Evolutionary conservation across 1,284 basidiomycete species (phyloP), one percentile per base, ranked within the genome.

Genomic region (Anthracocystis setariae): DNA sequence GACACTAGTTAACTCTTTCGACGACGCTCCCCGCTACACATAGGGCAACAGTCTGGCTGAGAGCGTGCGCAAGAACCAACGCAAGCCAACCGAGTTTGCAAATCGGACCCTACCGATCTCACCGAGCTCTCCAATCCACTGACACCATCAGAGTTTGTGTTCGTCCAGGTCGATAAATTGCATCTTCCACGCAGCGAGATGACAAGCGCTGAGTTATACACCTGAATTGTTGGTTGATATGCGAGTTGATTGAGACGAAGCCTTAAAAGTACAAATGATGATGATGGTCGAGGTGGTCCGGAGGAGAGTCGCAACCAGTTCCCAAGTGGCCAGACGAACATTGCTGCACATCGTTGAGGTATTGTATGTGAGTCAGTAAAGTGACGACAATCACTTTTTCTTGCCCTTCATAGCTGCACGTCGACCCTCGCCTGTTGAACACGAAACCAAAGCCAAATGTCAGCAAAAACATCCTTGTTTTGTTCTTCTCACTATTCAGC

Each of bases 341-440:
- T 9, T 37, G 35, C 35, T 37, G 35, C 13, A 13, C 29, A 29
- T 29, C 7, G 29, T 29, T 12, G 29, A 29, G 12, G 17, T 18
- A 42, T 42, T 12, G 38, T n/a, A 39, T 15, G 9, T 18, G 38
- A n/a, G n/a, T n/a, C 20, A 39, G 37, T 13, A 29, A 27, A 45
- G 43, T 8, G 27, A 25, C 23, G 15, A 3, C 8, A 10, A 15
- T 61, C 39, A 77, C 69, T 78, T 78, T 50, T 75, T 79, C 73
- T 74, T 76, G 62, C 76, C 74, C 56, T 81, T 81, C 76, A 79
- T 79, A 1, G 72, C 77, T 29, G 79, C 79, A 63, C 79, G 76
- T 52, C 79, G 70, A 33, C 79, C 79, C 65, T 81, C 73, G 55
- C 79, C 79, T 81, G 58, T 23, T 40, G 20, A 21, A 17, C 9